phyloP scores from a whole-genome alignment of 2,329 filamentous ascomycete species.

The Scytalidium sp. region DNA sequence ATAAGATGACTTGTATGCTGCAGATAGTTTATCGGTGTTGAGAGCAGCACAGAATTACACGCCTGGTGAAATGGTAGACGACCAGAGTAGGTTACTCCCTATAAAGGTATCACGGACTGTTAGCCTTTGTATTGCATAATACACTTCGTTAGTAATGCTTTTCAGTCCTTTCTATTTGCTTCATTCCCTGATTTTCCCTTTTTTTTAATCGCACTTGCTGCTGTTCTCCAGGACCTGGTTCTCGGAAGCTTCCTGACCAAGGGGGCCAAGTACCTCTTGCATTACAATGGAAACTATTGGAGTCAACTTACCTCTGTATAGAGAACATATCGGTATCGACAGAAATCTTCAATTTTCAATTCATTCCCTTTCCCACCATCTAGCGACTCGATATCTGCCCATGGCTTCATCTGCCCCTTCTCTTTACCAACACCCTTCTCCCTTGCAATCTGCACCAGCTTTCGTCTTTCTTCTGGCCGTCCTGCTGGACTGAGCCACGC shows the following conservation, averaged over 20 bases:
- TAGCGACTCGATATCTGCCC: conserved; percentile 47
- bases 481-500: conserved; percentile 39
- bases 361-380: conserved; percentile 35
- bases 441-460: conserved; percentile 18
- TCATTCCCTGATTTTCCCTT: no score
- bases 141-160: no score
- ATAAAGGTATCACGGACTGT: no score
- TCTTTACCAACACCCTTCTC: conserved; percentile 43
- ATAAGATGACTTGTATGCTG: conserved; percentile 49
- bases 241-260: no score
- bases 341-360: conserved; percentile 47
- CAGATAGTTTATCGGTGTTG: conserved; percentile 45
- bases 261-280: background rate
- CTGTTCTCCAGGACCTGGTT: no score
- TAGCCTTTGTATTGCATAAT: no score
- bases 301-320: conserved; percentile 39
- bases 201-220: no score
- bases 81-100: conserved; percentile 50
- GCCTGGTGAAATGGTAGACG: conserved; percentile 50
- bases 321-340: conserved; percentile 47
- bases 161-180: no score
- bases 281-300: background rate
- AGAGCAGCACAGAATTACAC: conserved; percentile 45
- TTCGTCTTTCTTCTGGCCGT: conserved; percentile 21
- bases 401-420: conserved; percentile 32